Conservation (phyloP, 2,329 filamentous ascomycete genomes). For the Plectosphaerella plurivora region DNA sequence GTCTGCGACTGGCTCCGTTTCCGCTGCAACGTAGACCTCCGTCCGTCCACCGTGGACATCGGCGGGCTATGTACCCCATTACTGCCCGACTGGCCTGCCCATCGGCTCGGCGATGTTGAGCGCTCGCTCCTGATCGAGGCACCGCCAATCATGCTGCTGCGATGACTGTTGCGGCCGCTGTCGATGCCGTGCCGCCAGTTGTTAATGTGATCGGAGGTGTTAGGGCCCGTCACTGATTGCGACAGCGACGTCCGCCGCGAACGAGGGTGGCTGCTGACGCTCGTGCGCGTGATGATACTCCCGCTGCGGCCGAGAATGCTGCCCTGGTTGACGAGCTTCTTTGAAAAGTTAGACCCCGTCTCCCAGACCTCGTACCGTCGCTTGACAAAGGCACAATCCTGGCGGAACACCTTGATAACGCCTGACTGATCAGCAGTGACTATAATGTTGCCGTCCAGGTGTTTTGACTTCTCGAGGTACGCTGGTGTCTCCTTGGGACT, state of each 20-base stretch:
- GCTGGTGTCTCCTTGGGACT: slow-evolving; percentile 66
- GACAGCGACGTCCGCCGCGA: slow-evolving; percentile 53
- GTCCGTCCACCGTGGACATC: slow-evolving; percentile 18
- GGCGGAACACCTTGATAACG: slow-evolving; percentile 88
- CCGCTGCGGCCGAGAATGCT: slow-evolving; percentile 53
- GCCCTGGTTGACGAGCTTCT: slow-evolving; percentile 51
- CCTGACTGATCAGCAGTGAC: slow-evolving; percentile 86
- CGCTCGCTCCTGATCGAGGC: slow-evolving; percentile 44
- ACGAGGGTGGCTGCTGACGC: slow-evolving; percentile 39
- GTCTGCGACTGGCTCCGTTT: too few species aligned
- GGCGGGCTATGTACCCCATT: slow-evolving; percentile 33
- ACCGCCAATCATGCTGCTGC: slow-evolving; percentile 28
- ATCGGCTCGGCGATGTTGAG: slow-evolving; percentile 51
- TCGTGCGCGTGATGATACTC: slow-evolving; percentile 52
- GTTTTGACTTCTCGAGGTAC: slow-evolving; percentile 71
- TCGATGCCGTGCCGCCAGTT: slow-evolving; percentile 75
- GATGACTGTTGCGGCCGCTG: slow-evolving; percentile 31
- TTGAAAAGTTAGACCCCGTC: slow-evolving; percentile 70
- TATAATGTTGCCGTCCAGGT: slow-evolving; percentile 82
- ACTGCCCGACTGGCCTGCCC: slow-evolving; percentile 14
- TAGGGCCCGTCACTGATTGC: slow-evolving; percentile 16
- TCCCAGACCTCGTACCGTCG: slow-evolving; percentile 76
- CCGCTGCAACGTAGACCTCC: neutral
- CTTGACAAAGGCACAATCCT: slow-evolving; percentile 85
- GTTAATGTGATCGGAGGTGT: slow-evolving; percentile 71